These are phyloP conservation scores for Neodidymelliopsis sp. DNA, from an alignment of 2,329 filamentous ascomycete species.

Conservation along the genomic window DNA sequence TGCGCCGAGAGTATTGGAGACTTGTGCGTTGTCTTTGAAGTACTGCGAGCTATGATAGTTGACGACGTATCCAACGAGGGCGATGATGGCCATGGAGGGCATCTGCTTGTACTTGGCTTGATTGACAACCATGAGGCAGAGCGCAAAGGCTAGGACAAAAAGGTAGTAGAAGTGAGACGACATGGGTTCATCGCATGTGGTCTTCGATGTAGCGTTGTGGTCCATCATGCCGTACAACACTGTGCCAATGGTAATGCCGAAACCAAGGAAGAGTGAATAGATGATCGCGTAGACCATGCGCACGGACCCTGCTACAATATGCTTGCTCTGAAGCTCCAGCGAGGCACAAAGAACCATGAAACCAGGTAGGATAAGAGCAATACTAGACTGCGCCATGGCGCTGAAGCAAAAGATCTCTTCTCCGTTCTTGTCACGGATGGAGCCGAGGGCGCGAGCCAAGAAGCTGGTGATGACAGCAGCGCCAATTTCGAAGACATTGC, in stretches of 20 bases:
- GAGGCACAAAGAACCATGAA: slow-evolving; percentile 60
- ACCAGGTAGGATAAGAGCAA: slow-evolving; percentile 59
- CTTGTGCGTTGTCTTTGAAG: slow-evolving; percentile 74
- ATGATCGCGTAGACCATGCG: slow-evolving; percentile 62
- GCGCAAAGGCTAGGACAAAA: slow-evolving; percentile 76
- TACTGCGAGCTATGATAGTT: slow-evolving; percentile 75
- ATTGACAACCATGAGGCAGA: slow-evolving; percentile 79
- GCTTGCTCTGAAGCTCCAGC: slow-evolving; percentile 57
- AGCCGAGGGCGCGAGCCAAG: slow-evolving; percentile 58
- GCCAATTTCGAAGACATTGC: slow-evolving; percentile 59
- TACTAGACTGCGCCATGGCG: slow-evolving; percentile 59
- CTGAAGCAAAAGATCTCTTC: slow-evolving; percentile 59
- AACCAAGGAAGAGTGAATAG: slow-evolving; percentile 61
- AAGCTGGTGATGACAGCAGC: slow-evolving; percentile 60
- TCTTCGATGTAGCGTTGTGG: slow-evolving; percentile 54
- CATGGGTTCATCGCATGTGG: slow-evolving; percentile 56
- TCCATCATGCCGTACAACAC: slow-evolving; percentile 59
- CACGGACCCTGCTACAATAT: slow-evolving; percentile 59
- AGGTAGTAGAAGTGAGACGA: slow-evolving; percentile 67
- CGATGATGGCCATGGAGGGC: slow-evolving; percentile 77
- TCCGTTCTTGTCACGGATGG: slow-evolving; percentile 49
- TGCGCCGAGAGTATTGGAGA: slow-evolving; percentile 79
- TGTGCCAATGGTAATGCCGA: slow-evolving; percentile 60
- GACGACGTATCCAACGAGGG: slow-evolving; percentile 75
- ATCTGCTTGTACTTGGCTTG: slow-evolving; percentile 82